Base-by-base conservation (phyloP, 2,329 filamentous ascomycete species). In the Verruconis gallopava region DNA sequence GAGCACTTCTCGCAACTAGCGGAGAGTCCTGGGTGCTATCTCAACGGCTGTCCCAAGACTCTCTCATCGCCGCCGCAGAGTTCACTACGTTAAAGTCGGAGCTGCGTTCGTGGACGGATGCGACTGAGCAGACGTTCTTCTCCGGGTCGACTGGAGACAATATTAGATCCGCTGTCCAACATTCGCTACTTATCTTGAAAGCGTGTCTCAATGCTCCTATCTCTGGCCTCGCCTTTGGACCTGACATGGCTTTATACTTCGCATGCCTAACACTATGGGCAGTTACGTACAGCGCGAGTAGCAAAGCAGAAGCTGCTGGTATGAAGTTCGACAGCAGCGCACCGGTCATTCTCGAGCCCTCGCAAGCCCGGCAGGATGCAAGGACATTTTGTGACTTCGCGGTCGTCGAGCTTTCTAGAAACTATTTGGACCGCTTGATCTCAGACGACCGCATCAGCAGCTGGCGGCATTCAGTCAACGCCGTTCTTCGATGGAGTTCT, bases 11-110 rank as follows among this genome's bases (percentile, higher is more conserved):
- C 12, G 63, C 64, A 21, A 57, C 66, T 0, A 57, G 61, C 3
- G 63, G 64, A 25, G 63, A 67, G 40, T 58, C 61, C 13, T 68
- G 64, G 64, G 54, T 66, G 4, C 50, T 67, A 15, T 59, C 53
- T 1, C 61, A 64, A 43, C 43, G 44, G 5, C 50, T 67, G n/a
- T 59, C 54, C 1, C 60, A 64, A 44, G 65, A 66, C 38, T 50
- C 66, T 2, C 44, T 54, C 18, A 28, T 38, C n/a, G 53, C 53
- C 12, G 50, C 51, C 4, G 51, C 52, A 12, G 54, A 57, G n/a
- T 63, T 59, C 45, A 44, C 48, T 13, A 44, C 35, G 4, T 47
- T 58, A 4, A 62, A 60, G 43, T 44, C 49, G 3, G 55, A 52
- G 2, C 49, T 64, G 5, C 50, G 51, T 9, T 47, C 51, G 2